Conservation (phyloP, 2,329 filamentous ascomycete species). For the Exophiala lecanii-corni region DNA sequence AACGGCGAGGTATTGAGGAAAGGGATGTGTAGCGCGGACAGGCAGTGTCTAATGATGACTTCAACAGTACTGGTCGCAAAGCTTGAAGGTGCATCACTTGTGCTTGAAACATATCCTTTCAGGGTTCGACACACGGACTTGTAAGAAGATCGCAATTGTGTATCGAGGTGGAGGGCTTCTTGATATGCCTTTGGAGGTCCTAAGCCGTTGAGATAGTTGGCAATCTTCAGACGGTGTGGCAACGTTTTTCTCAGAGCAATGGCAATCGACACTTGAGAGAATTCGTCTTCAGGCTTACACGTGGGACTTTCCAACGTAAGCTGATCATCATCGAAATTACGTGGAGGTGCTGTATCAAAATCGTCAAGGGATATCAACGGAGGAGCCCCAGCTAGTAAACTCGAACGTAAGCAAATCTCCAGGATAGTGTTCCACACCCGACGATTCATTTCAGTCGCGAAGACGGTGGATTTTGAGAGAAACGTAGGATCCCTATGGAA, state of each 20-base stretch:
- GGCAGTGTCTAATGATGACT: slow-evolving; percentile 29
- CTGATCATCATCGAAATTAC: slow-evolving; percentile 25
- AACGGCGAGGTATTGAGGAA: slow-evolving; percentile 31
- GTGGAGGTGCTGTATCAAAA: slow-evolving; percentile 28
- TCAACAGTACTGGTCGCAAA: slow-evolving; percentile 25
- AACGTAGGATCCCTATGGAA: slow-evolving; percentile 54
- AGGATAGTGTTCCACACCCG: slow-evolving; percentile 34
- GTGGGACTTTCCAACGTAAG: slow-evolving; percentile 25
- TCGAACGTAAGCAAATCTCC: slow-evolving; percentile 31
- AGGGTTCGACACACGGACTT: slow-evolving; percentile 33
- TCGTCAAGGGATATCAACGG: slow-evolving; percentile 30
- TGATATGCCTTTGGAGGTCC: slow-evolving; percentile 24
- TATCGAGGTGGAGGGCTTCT: slow-evolving; percentile 31
- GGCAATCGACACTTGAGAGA: slow-evolving; percentile 35
- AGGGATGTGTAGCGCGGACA: slow-evolving; percentile 31
- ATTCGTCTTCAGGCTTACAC: slow-evolving; percentile 27
- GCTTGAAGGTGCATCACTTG: slow-evolving; percentile 22
- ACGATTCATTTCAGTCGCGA: slow-evolving; percentile 27
- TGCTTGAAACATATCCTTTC: slow-evolving; percentile 20
- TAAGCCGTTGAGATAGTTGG: slow-evolving; percentile 30
- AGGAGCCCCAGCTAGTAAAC: slow-evolving; percentile 29
- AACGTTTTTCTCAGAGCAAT: slow-evolving; percentile 36
- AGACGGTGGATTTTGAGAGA: slow-evolving; percentile 26
- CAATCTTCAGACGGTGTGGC: slow-evolving; percentile 34
- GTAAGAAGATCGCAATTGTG: slow-evolving; percentile 43